A percentile compares a stretch with the other conserved stretches of the same genome.
phyloP scores from a whole-genome alignment of 1,139 yeast genomes.

The Yamadazyma triangularis region DNA sequence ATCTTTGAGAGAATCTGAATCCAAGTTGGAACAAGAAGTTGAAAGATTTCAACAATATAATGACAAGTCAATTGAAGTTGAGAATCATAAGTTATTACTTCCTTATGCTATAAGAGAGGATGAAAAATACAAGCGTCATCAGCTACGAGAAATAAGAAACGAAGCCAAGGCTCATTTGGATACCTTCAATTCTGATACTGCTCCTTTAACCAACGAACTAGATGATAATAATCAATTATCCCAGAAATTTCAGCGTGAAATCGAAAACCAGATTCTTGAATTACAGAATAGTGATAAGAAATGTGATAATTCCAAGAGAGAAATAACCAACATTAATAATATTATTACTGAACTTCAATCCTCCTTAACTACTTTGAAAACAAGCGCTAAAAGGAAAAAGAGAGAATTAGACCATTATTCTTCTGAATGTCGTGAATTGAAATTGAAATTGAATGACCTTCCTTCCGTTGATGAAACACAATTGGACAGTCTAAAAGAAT shows the following conservation, averaged over 20 bases:
- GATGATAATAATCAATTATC: not conserved
- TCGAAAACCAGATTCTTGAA: not conserved
- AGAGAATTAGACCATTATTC: conserved; percentile 8
- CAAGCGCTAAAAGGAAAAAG: not conserved
- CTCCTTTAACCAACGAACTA: conserved; percentile 27
- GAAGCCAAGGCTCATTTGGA: conserved; percentile 28
- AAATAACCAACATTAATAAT: too few relatives aligned
- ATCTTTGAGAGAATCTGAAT: conserved; percentile 27
- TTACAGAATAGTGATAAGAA: not conserved
- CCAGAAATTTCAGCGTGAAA: not conserved
- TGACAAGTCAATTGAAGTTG: conserved; percentile 39
- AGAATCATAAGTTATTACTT: conserved; percentile 45
- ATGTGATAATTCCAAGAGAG: not conserved
- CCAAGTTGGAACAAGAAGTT: conserved; percentile 33
- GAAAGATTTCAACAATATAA: conserved; percentile 35
- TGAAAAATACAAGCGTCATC: conserved; percentile 38
- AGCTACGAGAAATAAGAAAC: conserved; percentile 40
- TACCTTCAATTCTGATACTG: conserved; percentile 22
- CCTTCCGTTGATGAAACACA: conserved; percentile 1
- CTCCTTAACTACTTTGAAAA: conserved; percentile 1
- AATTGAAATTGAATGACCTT: conserved; percentile 1
- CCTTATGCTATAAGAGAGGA: conserved; percentile 64
- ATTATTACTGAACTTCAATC: conserved; percentile 2
- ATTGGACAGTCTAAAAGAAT: conserved; percentile 1
- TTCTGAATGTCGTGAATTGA: conserved; percentile 4